These are phyloP conservation scores for Aspergillus calidoustus DNA, from an alignment of 2,329 filamentous ascomycete species.

Conservation along the genomic window DNA sequence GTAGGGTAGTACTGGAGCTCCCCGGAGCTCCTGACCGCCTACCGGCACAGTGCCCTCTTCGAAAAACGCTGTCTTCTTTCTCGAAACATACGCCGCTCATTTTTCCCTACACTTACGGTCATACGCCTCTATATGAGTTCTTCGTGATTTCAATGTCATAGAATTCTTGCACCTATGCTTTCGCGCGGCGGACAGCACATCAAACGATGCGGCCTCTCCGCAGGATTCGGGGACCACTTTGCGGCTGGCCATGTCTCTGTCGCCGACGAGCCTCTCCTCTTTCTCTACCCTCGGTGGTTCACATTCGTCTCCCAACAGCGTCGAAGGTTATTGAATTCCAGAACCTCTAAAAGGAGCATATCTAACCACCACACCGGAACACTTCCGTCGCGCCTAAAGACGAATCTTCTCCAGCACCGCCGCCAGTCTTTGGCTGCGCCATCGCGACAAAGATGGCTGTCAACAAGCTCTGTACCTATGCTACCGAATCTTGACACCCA, in stretches of 20 bases:
- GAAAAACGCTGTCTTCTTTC: too few species aligned
- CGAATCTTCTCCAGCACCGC: not conserved
- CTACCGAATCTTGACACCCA: not conserved
- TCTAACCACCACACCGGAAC: not conserved
- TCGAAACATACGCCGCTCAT: not conserved
- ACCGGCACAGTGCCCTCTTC: not conserved
- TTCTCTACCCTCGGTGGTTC: conserved; percentile 51
- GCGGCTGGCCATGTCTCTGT: conserved; percentile 30
- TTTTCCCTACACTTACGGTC: not conserved
- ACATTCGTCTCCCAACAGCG: conserved; percentile 31
- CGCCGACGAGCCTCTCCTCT: conserved; percentile 50
- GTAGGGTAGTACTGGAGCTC: too few species aligned
- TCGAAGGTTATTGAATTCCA: conserved; percentile 17
- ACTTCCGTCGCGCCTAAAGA: not conserved
- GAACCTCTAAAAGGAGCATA: conserved; percentile 7
- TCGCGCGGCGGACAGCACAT: conserved; percentile 47
- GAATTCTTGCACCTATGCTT: conserved; percentile 43
- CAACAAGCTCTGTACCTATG: conserved; percentile 14
- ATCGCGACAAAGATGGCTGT: conserved; percentile 31
- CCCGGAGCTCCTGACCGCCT: conserved; percentile 6
- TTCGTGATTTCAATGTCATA: not conserved
- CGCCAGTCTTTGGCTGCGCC: conserved; percentile 18
- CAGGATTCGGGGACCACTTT: conserved; percentile 40
- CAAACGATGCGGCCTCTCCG: conserved; percentile 43
- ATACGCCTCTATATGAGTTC: not conserved